These are phyloP conservation scores for Helicocarpus griseus DNA, from an alignment of 2,329 filamentous ascomycete species.

Conservation along the genomic window DNA sequence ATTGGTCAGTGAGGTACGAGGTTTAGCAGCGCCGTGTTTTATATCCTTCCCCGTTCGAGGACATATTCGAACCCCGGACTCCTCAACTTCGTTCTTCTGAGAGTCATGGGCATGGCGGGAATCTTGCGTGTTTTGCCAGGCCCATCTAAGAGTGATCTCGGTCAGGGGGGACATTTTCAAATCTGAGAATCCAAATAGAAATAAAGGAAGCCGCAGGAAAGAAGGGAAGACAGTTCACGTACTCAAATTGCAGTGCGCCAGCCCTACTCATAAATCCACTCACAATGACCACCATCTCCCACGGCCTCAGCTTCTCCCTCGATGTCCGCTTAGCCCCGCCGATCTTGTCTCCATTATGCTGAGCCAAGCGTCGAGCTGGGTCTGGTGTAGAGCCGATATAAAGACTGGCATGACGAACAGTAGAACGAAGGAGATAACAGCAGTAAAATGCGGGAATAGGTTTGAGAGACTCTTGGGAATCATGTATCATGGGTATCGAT, in stretches of 20 bases:
- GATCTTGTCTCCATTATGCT: slow-evolving; percentile 78
- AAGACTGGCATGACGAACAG: slow-evolving; percentile 55
- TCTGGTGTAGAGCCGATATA: slow-evolving; percentile 93
- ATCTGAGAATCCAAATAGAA: background rate
- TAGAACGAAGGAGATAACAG: slow-evolving; percentile 85
- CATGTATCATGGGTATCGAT: background rate
- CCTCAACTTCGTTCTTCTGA: slow-evolving; percentile 47
- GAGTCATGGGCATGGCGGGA: slow-evolving; percentile 66
- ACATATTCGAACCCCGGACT: slow-evolving; percentile 23
- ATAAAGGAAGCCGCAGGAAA: background rate
- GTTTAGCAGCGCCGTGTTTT: slow-evolving; percentile 46
- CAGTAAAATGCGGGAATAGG: slow-evolving; percentile 82
- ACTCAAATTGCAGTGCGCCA: slow-evolving; percentile 91
- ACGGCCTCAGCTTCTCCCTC: slow-evolving; percentile 59
- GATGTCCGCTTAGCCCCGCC: slow-evolving; percentile 76
- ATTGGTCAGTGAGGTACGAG: slow-evolving; percentile 53
- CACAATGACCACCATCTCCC: slow-evolving; percentile 83
- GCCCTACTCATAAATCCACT: slow-evolving; percentile 81
- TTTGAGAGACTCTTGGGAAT: slow-evolving; percentile 20
- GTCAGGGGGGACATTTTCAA: background rate
- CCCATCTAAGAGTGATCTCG: slow-evolving; percentile 56
- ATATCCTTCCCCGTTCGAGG: slow-evolving; percentile 30
- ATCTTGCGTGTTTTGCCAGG: slow-evolving; percentile 74
- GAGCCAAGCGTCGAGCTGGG: slow-evolving; percentile 70
- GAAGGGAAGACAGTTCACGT: slow-evolving; percentile 27